Base-by-base conservation (phyloP, 257 asterid species). In the Scutellaria baicalensis region DNA sequence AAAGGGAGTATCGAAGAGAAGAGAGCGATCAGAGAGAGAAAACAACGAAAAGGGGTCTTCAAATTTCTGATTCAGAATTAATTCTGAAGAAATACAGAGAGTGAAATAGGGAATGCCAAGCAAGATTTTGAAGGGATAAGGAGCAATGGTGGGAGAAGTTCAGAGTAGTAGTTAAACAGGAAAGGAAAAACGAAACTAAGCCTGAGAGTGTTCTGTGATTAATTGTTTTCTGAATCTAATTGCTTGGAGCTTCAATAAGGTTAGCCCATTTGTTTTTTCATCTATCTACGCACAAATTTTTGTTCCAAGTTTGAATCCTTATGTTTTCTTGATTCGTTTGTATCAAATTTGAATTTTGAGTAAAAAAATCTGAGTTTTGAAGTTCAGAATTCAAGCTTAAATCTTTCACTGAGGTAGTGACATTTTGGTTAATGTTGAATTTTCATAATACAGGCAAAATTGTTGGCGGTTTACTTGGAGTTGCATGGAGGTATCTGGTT, bases 311-410 rank as follows among this genome's bases (percentile, higher is more conserved):
- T 74, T 66, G 76, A 74, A 82, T 78, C 76, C 74, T 64, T 72
- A 20, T 31, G 63, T 59, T 75, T 66, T 38, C 60, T 79, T 62
- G 72, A 82, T 79, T 78, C 77, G 31, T 61, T 72, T 55, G 63
- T 14, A 23, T 50, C 72, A 21, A 82, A 66, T 78, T 78, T 72
- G 84, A 67, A 81, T 67, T 79, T 73, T 50, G 78, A 67, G 80
- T 78, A 47, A 66, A 17, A 68, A 69, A 74, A 75, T 72, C 68
- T 75, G 82, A 75, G 73, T 80, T 81, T 59, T 84, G 74, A 84
- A 84, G 81, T 84, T 81, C 74, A 39, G 59, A 76, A 79, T 64
- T 81, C 74, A 80, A 85, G 85, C 81, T 83, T 73, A 72, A 72
- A 76, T 68, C 82, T 52, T 78, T 44, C 70, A 17, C 70, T 61